Base-by-base conservation (phyloP, 495 filamentous ascomycete genomes). In the Aspergillus cristatus region DNA sequence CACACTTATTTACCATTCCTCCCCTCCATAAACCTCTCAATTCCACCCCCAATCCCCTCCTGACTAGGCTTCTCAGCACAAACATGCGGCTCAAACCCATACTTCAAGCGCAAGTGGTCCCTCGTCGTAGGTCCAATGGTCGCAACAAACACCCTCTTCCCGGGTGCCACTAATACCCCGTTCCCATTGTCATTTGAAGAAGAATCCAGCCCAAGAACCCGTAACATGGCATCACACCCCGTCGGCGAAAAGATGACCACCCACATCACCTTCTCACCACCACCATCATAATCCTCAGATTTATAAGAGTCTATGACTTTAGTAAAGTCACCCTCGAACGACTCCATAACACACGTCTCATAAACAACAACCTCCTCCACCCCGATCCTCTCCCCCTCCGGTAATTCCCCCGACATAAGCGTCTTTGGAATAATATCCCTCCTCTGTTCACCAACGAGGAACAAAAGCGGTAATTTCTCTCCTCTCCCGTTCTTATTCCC, bases 91-190 rank as follows among this genome's bases (percentile, higher is more conserved):
- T 79, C 70, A 47, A 82, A 79, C 7, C 65, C 79, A 59, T 86
- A 87, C 34, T 69, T 68, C 15, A 63, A 62, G 6, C 66, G 50
- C 32, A 98, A 59, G 62, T 84, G 75, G 54, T 84, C 81, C 37
- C 81, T 67, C 20, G 93, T 99, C 35, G 93, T 99, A 12, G 93
- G 90, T 16, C 91, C 91, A 59, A 99, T 99, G 2, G 86, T 89
- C 10, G 82, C 85, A 42, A 96, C 63, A 49, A 70, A 80, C 12
- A 78, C 72, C 36, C 45, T 24, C 39, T 52, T 43, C 37, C 57
- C 22, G 33, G 40, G 26, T 29, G 7, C 17, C 18, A 25, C 43
- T 34, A 14, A 18, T 34, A 50, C 44, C 33, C 20, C 20, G 20
- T 34, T 47, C 36, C 53, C 14, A 18, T 16, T 6, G 7, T 37